A percentile compares a stretch with the other conserved stretches of the same genome.
phyloP scores from a whole-genome alignment of 164 flowering plant species.

The Liriodendron chinense region DNA sequence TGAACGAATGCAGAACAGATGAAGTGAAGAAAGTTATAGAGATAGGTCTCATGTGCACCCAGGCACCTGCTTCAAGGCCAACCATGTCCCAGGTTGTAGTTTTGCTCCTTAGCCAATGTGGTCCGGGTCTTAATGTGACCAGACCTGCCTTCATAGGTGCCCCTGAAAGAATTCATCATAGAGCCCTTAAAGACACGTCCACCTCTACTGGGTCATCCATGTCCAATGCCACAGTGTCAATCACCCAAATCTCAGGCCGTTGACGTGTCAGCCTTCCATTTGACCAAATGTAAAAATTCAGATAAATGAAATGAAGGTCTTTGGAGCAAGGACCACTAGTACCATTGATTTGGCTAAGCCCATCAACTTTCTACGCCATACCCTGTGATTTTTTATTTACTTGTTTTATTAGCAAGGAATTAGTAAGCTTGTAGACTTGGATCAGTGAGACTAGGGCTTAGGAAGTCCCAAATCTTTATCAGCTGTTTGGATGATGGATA shows the following conservation, averaged over 20 bases:
- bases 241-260: constrained; percentile 2
- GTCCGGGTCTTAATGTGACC: constrained; percentile 6
- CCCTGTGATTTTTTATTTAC: too few species aligned
- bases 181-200: background rate
- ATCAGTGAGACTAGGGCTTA: too few species aligned
- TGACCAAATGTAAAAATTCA: background rate
- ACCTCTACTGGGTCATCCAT: background rate
- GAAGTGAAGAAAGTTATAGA: constrained; percentile 37
- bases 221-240: background rate
- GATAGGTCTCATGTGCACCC: constrained; percentile 49
- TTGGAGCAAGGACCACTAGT: too few species aligned
- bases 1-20: constrained; percentile 21
- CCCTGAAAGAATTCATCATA: background rate
- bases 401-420: too few species aligned
- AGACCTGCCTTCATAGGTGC: constrained; percentile 32
- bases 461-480: too few species aligned
- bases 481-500: too few species aligned
- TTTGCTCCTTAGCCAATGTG: constrained; percentile 23
- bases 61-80: constrained; percentile 35
- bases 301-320: too few species aligned
- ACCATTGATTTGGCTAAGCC: too few species aligned
- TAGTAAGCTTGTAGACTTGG: too few species aligned
- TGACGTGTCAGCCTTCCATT: background rate
- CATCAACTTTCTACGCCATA: too few species aligned
- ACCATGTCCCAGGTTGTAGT: constrained; percentile 48